Evolutionary conservation across 331 rosid genomes (phyloP), one percentile per base, ranked within the genome.

Genomic region (Arachis monticola): DNA sequence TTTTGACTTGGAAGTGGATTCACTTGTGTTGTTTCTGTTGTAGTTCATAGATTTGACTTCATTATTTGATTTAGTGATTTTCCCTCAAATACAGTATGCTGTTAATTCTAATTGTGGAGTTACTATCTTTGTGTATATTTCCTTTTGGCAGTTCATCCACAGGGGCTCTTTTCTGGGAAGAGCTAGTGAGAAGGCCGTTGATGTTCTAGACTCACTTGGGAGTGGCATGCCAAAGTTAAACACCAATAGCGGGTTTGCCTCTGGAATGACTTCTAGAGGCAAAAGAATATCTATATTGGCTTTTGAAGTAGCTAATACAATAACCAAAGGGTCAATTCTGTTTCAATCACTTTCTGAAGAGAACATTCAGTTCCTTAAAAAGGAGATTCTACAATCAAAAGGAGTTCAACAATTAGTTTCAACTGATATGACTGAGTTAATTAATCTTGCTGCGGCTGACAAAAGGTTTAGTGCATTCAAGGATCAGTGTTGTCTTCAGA

Each of bases 291-390:
- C 93, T 50, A 90, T 95, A 61, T 55, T 95, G 81, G 90, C 97
- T 11, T 95, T 92, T 83, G 99, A 95, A 86, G 96, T 95, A 56
- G 99, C 99, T 53, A 95, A 92, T 38, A 92, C 98, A 13, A 78
- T 95, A 77, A 81, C 84, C 84, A 95, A 88, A 87, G 96, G 92
- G 13, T 77, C 85, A 53, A 80, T 78, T 66, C 74, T 95, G 79
- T 83, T 89, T 70, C 84, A 86, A 51, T 95, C 98, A 46, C 88
- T 95, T 51, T 92, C 96, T 2, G 87, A 86, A 70, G 93, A 87
- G 67, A 92, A 82, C 76, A 79, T 95, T 58, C 87, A 84, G 90
- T 50, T 78, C 64, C 89, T 95, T 48, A 89, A 86, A 81, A 86
- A 82, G 12, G 94, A 92, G 70, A 64, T 92, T 48, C 66, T 88